Conservation (phyloP, 1,284 basidiomycete genomes). For the Naganishia liquefaciens region DNA sequence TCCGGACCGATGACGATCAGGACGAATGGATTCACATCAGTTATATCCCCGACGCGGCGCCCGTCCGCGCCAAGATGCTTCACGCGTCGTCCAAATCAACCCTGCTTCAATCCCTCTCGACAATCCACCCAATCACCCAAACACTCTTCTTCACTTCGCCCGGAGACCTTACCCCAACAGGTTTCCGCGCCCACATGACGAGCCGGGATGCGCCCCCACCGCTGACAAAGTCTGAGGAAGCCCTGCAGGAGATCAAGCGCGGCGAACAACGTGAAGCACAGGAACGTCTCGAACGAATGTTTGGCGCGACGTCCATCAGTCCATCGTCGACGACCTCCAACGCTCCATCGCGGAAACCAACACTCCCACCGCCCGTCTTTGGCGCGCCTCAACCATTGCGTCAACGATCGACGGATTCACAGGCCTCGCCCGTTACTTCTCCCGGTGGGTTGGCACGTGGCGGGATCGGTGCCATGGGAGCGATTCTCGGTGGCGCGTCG, state of each 20-base stretch:
- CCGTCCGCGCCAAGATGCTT: conserved; percentile 70
- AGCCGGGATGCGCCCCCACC: conserved; percentile 75
- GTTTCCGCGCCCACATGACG: conserved; percentile 72
- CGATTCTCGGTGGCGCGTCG: conserved; percentile 35
- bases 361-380: conserved; percentile 18
- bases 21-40: conserved; percentile 54
- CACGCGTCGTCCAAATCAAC: conserved; percentile 81
- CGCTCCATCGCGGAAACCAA: neutral
- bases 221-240: conserved; percentile 74
- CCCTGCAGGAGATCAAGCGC: conserved; percentile 70
- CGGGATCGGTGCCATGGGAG: conserved; percentile 25
- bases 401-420: conserved; percentile 12
- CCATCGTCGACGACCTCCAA: conserved; percentile 1
- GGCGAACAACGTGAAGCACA: conserved; percentile 61
- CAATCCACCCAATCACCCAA: conserved; percentile 43
- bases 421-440: neutral
- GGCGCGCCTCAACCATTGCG: conserved; percentile 24
- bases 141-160: conserved; percentile 78
- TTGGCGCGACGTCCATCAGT: conserved; percentile 7
- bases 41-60: conserved; percentile 52
- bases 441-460: conserved; percentile 45
- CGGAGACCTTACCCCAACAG: conserved; percentile 55
- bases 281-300: conserved; percentile 38
- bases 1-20: conserved; percentile 48
- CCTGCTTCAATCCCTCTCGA: conserved; percentile 72